Base-by-base conservation (phyloP, 257 asterid species). In the Jacaranda mimosifolia region DNA sequence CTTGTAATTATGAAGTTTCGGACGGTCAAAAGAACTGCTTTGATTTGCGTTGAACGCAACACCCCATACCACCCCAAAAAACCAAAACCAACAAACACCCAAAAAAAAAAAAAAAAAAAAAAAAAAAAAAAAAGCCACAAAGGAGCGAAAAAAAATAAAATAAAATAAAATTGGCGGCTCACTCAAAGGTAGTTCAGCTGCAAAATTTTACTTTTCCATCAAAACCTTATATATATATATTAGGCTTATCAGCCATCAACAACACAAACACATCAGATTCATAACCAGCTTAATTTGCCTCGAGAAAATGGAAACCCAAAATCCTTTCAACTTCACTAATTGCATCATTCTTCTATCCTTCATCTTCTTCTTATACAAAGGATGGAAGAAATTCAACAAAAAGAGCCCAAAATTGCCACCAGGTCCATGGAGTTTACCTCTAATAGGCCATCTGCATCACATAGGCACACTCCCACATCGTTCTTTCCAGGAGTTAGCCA, bases 381-480 rank as follows among this genome's bases (percentile, higher is more conserved):
- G 18, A 42, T 60, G 8, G 45, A 58, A 43, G 5, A 58, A 56
- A 56, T 17, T 36, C 40, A 72, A 40, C 1, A 53, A n/a, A 9
- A 17, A 12, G 7, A 12, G 9, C 12, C 40, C 26, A 57, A 74
- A 62, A 46, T 43, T 74, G 10, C 70, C 78, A 3, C 70, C 78
- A 32, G 36, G 63, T 13, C 78, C 78, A 0, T 21, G 42, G 17
- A 62, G 45, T 17, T 35, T 74, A n/a, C 71, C 78, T 0, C 8
- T 62, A 36, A 62, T 74, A 21, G 80, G 80, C 7, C 68, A 77
- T 14, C 57, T 77, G 4, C 79, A 74, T 9, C 80, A 40, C 62
- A 11, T 68, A 1, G 68, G 75, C 6, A 6, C 9, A 42, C 74
- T 55, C 1, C 80, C 80, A 0, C 58, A 42, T 39, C 80, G 48